Base-by-base conservation (phyloP, 2,329 filamentous ascomycete species). In the Claviceps spartinae region DNA sequence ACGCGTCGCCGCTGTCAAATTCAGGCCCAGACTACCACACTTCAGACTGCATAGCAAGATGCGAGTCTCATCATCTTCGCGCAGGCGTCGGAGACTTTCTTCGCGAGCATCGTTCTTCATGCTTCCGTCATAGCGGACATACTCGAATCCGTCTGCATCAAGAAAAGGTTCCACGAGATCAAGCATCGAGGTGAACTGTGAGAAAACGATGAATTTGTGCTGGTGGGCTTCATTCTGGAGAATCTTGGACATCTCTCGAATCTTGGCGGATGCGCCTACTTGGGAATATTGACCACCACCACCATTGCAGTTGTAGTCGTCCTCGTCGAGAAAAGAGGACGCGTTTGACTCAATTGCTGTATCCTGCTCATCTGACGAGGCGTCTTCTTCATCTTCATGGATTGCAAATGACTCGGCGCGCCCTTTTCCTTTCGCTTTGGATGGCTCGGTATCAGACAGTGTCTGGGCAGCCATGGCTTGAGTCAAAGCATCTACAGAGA, bases 201-300 rank as follows among this genome's bases (percentile, higher is more conserved):
- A 95, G 69, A 98, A 98, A 57, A 98, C 89, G 61, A 98, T 98
- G 64, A 95, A 95, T 65, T 98, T 98, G 76, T 95, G 88, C 54
- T 88, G 76, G 1, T 76, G 72, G 0, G 83, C 82, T 67, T 98
- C 93, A 45, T 80, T 80, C 57, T 82, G 78, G 8, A 98, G 78
- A 49, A 98, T 86, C 55, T 81, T 76, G 62, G 95, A 78, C 20
- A 97, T 77, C 60, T 93, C 83, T 45, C 85, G 83, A 61, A 98
- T 94, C 72, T 98, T 98, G 60, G 93, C 91, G 0, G 93, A 98
- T 2, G 82, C 77, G 26, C 79, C 72, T 37, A 85, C 73, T 30
- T 72, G 71, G 3, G 47, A 22, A 30, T 20, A 34, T 34, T 34
- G 30, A 4, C 30, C 41, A 40, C 6, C 74, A 71, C 65, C 46